A percentile compares a stretch with the other conserved stretches of the same genome.
phyloP scores from a whole-genome alignment of 345 rosid genomes.

The Luvunga scandens region DNA sequence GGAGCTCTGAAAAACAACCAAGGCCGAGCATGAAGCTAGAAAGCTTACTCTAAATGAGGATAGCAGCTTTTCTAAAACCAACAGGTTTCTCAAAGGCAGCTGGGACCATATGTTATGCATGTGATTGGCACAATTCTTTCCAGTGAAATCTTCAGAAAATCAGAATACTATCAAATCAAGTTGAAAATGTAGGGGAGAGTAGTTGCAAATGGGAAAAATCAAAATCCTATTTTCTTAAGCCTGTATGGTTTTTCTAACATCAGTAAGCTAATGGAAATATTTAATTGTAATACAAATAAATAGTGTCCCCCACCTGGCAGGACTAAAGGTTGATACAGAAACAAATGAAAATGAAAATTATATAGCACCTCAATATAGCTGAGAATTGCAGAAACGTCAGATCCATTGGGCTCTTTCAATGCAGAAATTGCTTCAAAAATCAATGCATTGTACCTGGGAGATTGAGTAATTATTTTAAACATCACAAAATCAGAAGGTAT shows the following conservation, averaged over 20 bases:
- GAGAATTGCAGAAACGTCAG: conserved; percentile 57
- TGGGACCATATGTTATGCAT: not conserved
- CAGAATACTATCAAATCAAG: not conserved
- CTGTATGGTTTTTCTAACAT: not conserved
- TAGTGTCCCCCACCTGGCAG: not conserved
- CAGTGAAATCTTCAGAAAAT: not conserved
- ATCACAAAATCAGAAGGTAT: not conserved
- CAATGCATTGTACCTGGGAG: conserved; percentile 59
- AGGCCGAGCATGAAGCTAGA: conserved; percentile 2
- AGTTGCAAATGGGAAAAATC: not conserved
- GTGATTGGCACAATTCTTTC: not conserved
- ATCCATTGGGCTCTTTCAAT: conserved; percentile 60
- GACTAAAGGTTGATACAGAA: not conserved
- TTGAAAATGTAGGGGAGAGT: not conserved
- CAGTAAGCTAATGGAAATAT: not conserved
- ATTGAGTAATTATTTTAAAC: conserved; percentile 4
- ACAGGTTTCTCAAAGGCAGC: not conserved
- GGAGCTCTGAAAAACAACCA: not conserved
- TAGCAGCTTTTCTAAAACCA: not conserved
- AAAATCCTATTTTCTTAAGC: not conserved
- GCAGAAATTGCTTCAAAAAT: conserved; percentile 77
- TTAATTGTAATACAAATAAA: not conserved
- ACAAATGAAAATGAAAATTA: not conserved
- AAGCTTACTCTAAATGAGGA: not conserved
- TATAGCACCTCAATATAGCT: conserved; percentile 59